Evolutionary conservation across 2,329 filamentous ascomycete genomes (phyloP).

Genomic region (Emmonsiellopsis sp.): DNA sequence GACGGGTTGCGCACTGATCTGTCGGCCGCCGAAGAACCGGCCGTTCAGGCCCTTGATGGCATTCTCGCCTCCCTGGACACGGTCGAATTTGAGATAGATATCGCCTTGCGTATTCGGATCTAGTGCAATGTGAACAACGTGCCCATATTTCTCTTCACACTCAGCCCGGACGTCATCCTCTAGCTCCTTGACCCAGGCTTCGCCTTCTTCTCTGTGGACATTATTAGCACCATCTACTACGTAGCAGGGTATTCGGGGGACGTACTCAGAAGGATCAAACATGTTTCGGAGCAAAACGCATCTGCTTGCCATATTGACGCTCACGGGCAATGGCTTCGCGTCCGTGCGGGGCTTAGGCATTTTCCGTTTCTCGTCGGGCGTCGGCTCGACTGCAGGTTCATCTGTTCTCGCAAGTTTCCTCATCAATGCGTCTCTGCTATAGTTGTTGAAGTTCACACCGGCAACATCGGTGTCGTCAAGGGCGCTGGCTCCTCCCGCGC

Average conservation of each 20-base stretch:
- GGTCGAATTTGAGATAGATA: slow-evolving; percentile 97
- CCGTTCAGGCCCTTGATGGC: slow-evolving; percentile 97
- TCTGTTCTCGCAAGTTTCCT: slow-evolving; percentile 94
- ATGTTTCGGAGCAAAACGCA: slow-evolving; percentile 93
- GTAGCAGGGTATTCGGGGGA: slow-evolving; percentile 16
- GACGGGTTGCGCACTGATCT: slow-evolving; percentile 90
- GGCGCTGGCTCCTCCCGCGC: slow-evolving; percentile 79
- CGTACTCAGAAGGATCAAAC: slow-evolving; percentile 88
- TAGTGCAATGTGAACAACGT: slow-evolving; percentile 92
- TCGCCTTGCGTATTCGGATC: slow-evolving; percentile 92
- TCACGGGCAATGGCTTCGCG: slow-evolving; percentile 67
- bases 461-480: slow-evolving; percentile 96
- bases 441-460: slow-evolving; percentile 99
- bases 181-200: slow-evolving; percentile 83
- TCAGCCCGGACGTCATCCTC: slow-evolving; percentile 89
- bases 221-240: slow-evolving; percentile 24
- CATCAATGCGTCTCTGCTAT: slow-evolving; percentile 97
- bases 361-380: slow-evolving; percentile 58
- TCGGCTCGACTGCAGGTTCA: slow-evolving; percentile 55
- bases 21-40: slow-evolving; percentile 84
- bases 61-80: slow-evolving; percentile 89
- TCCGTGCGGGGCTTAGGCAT: slow-evolving; percentile 71
- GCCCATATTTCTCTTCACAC: slow-evolving; percentile 91
- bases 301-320: slow-evolving; percentile 83
- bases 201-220: slow-evolving; percentile 64